Conservation (phyloP, 2,329 filamentous ascomycete species). For the Aureobasidium leucospermi region DNA sequence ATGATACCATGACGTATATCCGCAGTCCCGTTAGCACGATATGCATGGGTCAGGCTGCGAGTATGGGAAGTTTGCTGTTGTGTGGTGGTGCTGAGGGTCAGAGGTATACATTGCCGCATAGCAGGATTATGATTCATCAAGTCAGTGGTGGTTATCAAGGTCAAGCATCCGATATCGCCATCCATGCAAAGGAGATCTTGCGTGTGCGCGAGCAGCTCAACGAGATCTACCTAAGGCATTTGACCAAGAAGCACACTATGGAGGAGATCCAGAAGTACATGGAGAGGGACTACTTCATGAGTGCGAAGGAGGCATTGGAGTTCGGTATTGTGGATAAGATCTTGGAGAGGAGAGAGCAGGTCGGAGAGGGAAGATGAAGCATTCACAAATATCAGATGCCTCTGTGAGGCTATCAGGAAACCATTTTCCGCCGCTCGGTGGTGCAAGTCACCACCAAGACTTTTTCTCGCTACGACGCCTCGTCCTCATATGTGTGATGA, state of each 20-base stretch:
- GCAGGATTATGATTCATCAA: constrained; percentile 95
- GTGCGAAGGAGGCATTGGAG: constrained; percentile 77
- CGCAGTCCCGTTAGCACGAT: constrained; percentile 88
- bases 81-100: constrained; percentile 79
- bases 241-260: constrained; percentile 66
- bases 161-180: constrained; percentile 75
- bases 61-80: constrained; percentile 86
- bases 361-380: neutral
- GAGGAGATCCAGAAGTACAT: constrained; percentile 89
- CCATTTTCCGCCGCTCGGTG: too few species aligned
- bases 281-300: constrained; percentile 94
- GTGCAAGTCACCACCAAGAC: too few species aligned
- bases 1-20: constrained; percentile 99
- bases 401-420: too few species aligned
- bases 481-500: too few species aligned
- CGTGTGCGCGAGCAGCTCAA: constrained; percentile 79
- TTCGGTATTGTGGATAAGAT: constrained; percentile 92
- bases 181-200: constrained; percentile 95
- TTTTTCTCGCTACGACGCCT: too few species aligned
- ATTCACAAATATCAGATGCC: too few species aligned
- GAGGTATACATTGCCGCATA: constrained; percentile 84
- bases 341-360: constrained; percentile 51
- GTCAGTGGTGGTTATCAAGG: constrained; percentile 69
- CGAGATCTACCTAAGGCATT: constrained; percentile 76
- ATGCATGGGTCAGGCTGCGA: constrained; percentile 87